Conservation (phyloP, 2,329 filamentous ascomycete species). For the Scleromitrula shiraiana region DNA sequence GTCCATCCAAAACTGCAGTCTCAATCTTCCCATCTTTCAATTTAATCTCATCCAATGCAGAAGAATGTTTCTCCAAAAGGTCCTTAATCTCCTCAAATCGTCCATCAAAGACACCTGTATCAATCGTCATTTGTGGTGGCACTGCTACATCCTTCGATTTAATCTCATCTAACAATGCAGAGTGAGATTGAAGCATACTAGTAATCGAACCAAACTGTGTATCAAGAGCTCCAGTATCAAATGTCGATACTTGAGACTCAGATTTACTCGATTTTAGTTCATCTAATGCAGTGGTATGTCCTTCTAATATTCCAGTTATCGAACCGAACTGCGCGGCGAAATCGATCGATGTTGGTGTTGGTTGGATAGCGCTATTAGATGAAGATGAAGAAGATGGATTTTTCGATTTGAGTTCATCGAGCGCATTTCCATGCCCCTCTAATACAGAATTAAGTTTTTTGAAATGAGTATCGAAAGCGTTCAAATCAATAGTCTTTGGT, state of each 20-base stretch:
- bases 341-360: too few relatives aligned
- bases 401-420: conserved; percentile 8
- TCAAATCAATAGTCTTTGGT: not conserved
- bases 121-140: not conserved
- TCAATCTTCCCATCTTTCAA: not conserved
- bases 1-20: too few relatives aligned
- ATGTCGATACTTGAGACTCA: not conserved
- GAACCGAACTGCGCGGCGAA: too few relatives aligned
- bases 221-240: conserved; percentile 13
- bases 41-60: conserved; percentile 17
- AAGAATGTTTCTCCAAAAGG: conserved; percentile 11
- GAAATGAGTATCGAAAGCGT: not conserved
- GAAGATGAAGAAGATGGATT: too few relatives aligned
- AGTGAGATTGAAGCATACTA: conserved; percentile 4
- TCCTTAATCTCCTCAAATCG: conserved; percentile 5
- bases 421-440: not conserved
- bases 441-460: too few relatives aligned
- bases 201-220: conserved; percentile 16
- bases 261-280: conserved; percentile 15
- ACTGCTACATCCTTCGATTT: conserved; percentile 4
- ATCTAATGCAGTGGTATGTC: conserved; percentile 14
- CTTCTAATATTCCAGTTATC: conserved; percentile 10
- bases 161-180: conserved; percentile 8
- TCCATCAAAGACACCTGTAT: not conserved
- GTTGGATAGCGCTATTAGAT: too few relatives aligned